phyloP scores from a whole-genome alignment of 2,329 filamentous ascomycete species.

The Beauveria caledonica region DNA sequence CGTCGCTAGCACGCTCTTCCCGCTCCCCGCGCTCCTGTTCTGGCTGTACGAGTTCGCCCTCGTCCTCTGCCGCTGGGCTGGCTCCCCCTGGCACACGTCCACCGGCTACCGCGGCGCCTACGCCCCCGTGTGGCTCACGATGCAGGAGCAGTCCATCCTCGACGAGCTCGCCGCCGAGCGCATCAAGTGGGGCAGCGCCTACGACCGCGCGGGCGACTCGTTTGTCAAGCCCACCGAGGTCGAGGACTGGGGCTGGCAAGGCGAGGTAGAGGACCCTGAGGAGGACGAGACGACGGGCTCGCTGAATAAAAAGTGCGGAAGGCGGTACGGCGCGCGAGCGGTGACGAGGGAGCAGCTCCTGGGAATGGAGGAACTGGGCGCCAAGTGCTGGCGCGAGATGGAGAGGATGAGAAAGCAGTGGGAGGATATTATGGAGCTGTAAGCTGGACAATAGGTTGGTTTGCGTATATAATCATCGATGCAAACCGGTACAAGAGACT shows the following conservation, averaged over 20 bases:
- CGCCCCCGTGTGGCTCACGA: conserved; percentile 68
- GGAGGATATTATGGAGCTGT: conserved; percentile 39
- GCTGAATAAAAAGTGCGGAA: conserved; percentile 44
- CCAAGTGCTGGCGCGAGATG: conserved; percentile 59
- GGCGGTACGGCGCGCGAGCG: conserved; percentile 50
- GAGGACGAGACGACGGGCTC: conserved; percentile 37
- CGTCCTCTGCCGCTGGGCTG: conserved; percentile 65
- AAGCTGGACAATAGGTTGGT: background rate
- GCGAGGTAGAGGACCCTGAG: conserved; percentile 41
- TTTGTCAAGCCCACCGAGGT: conserved; percentile 72
- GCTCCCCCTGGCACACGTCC: conserved; percentile 81
- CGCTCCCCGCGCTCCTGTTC: conserved; percentile 60
- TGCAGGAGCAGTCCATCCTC: conserved; percentile 56
- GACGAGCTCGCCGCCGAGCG: conserved; percentile 46
- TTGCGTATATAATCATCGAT: no score
- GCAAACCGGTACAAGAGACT: no score
- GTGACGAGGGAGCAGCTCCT: conserved; percentile 52
- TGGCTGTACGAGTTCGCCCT: conserved; percentile 61
- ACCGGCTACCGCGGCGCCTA: conserved; percentile 69
- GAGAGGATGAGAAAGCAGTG: conserved; percentile 61
- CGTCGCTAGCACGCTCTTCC: conserved; percentile 72
- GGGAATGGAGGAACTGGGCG: conserved; percentile 55
- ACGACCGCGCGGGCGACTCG: conserved; percentile 47
- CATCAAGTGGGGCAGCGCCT: conserved; percentile 79
- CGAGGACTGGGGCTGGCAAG: conserved; percentile 73